A percentile compares a stretch with the other conserved stretches of the same genome.
Conservation (phyloP, 306 rosid genomes). For the Vigna reflexopilosa region DNA sequence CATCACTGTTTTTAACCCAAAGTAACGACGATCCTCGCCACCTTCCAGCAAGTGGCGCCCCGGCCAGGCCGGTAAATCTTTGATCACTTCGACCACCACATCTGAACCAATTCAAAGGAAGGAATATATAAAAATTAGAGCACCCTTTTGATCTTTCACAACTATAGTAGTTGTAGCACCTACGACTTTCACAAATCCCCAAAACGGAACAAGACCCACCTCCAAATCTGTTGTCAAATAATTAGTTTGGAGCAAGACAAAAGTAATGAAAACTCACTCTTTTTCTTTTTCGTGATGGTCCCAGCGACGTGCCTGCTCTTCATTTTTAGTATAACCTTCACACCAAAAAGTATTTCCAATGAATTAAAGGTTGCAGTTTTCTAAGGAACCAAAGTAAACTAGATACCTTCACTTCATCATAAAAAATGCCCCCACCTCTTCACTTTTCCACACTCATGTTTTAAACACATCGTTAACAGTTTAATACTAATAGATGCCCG, state of each 20-base stretch:
- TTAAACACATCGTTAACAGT: slow-evolving; percentile 46
- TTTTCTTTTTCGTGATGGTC: slow-evolving; percentile 99
- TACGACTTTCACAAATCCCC: slow-evolving; percentile 85
- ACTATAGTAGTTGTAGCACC: slow-evolving; percentile 39
- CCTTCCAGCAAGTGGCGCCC: slow-evolving; percentile 93
- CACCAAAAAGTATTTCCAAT: slow-evolving; percentile 59
- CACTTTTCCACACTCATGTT: slow-evolving; percentile 51
- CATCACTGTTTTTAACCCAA: slow-evolving; percentile 75
- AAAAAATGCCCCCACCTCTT: slow-evolving; percentile 40
- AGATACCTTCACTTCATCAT: slow-evolving; percentile 54
- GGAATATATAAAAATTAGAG: slow-evolving; percentile 47
- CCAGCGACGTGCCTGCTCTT: slow-evolving; percentile 99
- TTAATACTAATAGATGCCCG: slow-evolving; percentile 51
- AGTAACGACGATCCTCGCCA: slow-evolving; percentile 86
- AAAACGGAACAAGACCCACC: slow-evolving; percentile 76
- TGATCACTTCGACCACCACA: slow-evolving; percentile 77
- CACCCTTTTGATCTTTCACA: slow-evolving; percentile 49
- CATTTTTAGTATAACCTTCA: slow-evolving; percentile 96
- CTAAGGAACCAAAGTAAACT: slow-evolving; percentile 41
- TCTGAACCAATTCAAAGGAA: slow-evolving; percentile 54
- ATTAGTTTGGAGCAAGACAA: slow-evolving; percentile 67
- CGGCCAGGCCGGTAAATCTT: slow-evolving; percentile 92
- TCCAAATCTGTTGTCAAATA: slow-evolving; percentile 64
- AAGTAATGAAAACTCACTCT: slow-evolving; percentile 77
- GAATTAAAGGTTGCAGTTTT: slow-evolving; percentile 47